Evolutionary conservation across 1,139 yeast genomes (phyloP).

Genomic region (Zygotorulaspora mrakii): DNA sequence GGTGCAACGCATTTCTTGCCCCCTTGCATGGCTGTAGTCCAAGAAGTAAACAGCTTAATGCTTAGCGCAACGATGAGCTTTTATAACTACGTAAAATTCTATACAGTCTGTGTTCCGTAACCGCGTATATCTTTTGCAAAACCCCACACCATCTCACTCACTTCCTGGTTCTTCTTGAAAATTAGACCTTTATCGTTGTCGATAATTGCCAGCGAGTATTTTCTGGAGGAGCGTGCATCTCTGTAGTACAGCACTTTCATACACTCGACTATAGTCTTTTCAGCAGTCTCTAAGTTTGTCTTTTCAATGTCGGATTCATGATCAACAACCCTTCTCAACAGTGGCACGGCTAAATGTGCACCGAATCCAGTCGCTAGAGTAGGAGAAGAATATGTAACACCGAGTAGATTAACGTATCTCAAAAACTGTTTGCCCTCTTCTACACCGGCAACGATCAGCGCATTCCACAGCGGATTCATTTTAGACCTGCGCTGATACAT

Average conservation of each 20-base stretch:
- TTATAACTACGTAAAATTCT: conserved; percentile 5
- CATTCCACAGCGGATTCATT: conserved; percentile 96
- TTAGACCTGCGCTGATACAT: conserved; percentile 85
- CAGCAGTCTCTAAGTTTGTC: conserved; percentile 71
- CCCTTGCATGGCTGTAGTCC: too few species aligned
- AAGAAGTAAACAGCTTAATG: too few species aligned
- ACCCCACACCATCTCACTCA: conserved; percentile 77
- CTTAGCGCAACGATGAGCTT: too few species aligned
- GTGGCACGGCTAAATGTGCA: conserved; percentile 87
- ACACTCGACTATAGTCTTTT: conserved; percentile 68
- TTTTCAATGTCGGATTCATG: conserved; percentile 66
- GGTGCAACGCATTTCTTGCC: too few species aligned
- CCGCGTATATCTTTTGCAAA: conserved; percentile 88
- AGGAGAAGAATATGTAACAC: conserved; percentile 86
- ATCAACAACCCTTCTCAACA: conserved; percentile 80
- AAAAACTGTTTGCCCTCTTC: conserved; percentile 70
- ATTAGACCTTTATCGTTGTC: conserved; percentile 56
- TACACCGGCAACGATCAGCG: conserved; percentile 85
- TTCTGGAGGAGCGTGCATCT: conserved; percentile 91
- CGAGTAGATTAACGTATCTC: conserved; percentile 84
- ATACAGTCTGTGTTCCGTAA: conserved; percentile 66
- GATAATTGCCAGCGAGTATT: conserved; percentile 77
- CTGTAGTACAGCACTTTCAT: conserved; percentile 95
- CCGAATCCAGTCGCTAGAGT: conserved; percentile 96
- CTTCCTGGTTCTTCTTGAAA: conserved; percentile 64